phyloP scores from a whole-genome alignment of 1,139 yeast species.

The Suhomyces bribrorum region DNA sequence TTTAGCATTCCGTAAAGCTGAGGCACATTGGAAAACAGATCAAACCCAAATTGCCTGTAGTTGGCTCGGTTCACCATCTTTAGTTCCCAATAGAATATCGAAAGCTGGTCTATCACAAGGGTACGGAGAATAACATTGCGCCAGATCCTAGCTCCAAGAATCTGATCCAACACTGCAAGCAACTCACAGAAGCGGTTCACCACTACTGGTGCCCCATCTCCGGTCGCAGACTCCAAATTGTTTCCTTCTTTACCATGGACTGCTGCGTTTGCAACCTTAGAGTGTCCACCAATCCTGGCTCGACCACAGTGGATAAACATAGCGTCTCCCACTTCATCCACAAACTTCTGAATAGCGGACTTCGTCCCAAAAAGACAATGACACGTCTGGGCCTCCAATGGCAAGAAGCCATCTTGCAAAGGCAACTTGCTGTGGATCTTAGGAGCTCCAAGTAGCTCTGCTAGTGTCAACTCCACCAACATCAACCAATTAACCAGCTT shows the following conservation, averaged over 20 bases:
- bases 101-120: conserved; percentile 28
- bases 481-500: no score
- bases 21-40: conserved; percentile 8
- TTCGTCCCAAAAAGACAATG: conserved; percentile 12
- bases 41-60: conserved; percentile 16
- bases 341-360: neutral
- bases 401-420: neutral
- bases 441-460: neutral
- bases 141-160: conserved; percentile 4
- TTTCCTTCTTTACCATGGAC: neutral
- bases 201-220: conserved; percentile 3
- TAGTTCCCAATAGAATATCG: conserved; percentile 38
- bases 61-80: conserved; percentile 19
- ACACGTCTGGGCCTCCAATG: conserved; percentile 10
- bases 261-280: conserved; percentile 5
- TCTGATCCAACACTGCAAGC: neutral
- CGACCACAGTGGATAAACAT: conserved; percentile 11
- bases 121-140: conserved; percentile 17
- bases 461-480: neutral
- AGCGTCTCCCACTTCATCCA: conserved; percentile 2
- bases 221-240: conserved; percentile 5
- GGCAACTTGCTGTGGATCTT: neutral
- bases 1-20: conserved; percentile 21
- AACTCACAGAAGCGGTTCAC: conserved; percentile 1
- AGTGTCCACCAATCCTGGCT: neutral